Evolutionary conservation across 495 filamentous ascomycete genomes (phyloP).

Genomic region (Podospora appendiculata): DNA sequence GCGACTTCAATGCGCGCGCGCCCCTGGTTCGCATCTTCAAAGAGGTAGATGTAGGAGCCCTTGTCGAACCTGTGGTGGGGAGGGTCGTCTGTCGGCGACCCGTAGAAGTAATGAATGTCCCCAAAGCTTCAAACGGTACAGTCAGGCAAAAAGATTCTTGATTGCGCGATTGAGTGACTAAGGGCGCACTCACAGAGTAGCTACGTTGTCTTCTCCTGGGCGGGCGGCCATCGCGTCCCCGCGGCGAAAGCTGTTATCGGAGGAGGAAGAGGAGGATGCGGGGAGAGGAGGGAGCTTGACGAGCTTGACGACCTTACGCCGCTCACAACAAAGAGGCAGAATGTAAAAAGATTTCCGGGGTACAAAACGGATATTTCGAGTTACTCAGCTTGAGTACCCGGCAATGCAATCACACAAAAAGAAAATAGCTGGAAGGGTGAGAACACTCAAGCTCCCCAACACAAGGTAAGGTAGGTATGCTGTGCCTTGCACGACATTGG

Average conservation of each 20-base stretch:
- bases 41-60: constrained; percentile 81
- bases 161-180: background rate
- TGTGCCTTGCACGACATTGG: background rate
- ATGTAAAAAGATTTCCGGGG: background rate
- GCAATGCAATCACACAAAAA: background rate
- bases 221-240: constrained; percentile 59
- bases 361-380: background rate
- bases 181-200: constrained; percentile 61
- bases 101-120: constrained; percentile 86
- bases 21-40: constrained; percentile 60
- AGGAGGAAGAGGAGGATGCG: background rate
- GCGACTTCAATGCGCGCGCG: constrained; percentile 75
- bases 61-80: constrained; percentile 84
- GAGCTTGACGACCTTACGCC: no score
- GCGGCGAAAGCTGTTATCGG: background rate
- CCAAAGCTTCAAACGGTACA: constrained; percentile 55
- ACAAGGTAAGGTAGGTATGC: background rate
- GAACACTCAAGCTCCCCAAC: no score
- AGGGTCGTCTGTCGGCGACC: constrained; percentile 58
- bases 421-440: background rate
- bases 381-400: background rate
- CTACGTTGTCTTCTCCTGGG: constrained; percentile 68
- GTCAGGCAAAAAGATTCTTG: constrained; percentile 4
- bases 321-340: background rate
- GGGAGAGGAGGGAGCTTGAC: background rate